Evolutionary conservation across 495 filamentous ascomycete species (phyloP).

Genomic region (Bathelium albidoporum): DNA sequence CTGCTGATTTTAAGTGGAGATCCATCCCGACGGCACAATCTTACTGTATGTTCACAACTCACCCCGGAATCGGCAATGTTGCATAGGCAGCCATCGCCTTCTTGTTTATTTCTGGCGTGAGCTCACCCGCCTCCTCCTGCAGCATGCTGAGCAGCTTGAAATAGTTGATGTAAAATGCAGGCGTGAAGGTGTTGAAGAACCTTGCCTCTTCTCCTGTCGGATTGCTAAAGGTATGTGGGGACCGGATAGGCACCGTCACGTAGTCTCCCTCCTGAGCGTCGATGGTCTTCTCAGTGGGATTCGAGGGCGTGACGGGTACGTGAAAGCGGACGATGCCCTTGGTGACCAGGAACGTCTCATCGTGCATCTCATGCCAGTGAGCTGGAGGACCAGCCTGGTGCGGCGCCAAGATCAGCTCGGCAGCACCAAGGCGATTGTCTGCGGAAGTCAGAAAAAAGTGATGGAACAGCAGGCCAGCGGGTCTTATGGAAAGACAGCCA

Average conservation of each 20-base stretch:
- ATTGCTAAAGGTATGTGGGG: conserved; percentile 46
- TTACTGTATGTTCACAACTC: not conserved
- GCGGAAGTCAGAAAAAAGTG: not conserved
- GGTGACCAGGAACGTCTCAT: conserved; percentile 46
- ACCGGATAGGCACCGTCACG: conserved; percentile 41
- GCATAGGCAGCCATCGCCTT: conserved; percentile 37
- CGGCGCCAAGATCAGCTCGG: conserved; percentile 38
- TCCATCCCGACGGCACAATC: not conserved
- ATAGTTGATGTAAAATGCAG: conserved; percentile 42
- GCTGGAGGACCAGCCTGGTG: conserved; percentile 37
- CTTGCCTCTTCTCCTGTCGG: conserved; percentile 42
- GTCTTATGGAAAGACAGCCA: too few relatives aligned
- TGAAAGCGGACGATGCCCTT: conserved; percentile 37
- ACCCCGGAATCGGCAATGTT: conserved; percentile 27
- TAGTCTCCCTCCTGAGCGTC: conserved; percentile 41
- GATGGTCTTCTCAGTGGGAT: conserved; percentile 24
- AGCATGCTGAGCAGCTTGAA: conserved; percentile 36
- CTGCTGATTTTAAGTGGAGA: not conserved
- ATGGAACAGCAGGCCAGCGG: too few relatives aligned
- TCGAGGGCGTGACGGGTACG: conserved; percentile 27
- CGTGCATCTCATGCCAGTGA: conserved; percentile 44
- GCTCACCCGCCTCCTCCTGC: conserved; percentile 22
- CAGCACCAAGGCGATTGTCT: conserved; percentile 41
- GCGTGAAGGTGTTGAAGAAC: conserved; percentile 48
- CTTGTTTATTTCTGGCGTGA: conserved; percentile 32